Base-by-base conservation (phyloP, 257 asterid genomes). In the Nicotiana tabacum region DNA sequence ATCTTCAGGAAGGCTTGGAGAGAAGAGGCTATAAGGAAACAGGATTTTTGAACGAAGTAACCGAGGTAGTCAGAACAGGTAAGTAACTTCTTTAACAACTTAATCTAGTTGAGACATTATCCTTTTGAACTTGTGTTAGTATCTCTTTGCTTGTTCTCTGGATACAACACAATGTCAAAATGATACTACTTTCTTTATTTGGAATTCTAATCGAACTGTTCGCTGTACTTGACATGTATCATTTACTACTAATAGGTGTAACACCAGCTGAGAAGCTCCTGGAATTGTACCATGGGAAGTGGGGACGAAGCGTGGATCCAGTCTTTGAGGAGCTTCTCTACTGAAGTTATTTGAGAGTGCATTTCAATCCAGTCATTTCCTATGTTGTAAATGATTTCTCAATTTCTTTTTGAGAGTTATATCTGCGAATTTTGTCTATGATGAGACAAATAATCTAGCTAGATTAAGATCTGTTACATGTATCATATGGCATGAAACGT, bases 251-350 rank as follows among this genome's bases (percentile, higher is more conserved):
- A 16, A 30, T 65, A 94, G 99, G 99, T 78, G 88, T 93, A 74
- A 96, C 99, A 6, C 99, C 98, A 24, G 98, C 99, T 2, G 99
- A 94, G 86, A 94, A 89, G 89, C 97, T 96, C 82, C 93, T 96
- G 51, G 95, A 89, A 65, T 65, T 92, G 90, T 96, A 96, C 97
- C 88, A 94, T 81, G 98, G 93, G 82, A 93, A 94, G 85, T 96
- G 99, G 99, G 96, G 93, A 32, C 91, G 88, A 84, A 92, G 85
- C 10, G 93, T 93, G 12, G 97, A 96, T 83, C 97, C 98, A 33
- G 94, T 94, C 81, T 96, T 94, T 43, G 90, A 96, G 89, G 97
- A 94, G 91, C 90, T 94, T 83, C 96, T 94, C 66, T 96, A 94
- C 86, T 96, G 86, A 89, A 77, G 84, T 9, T 74, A 58, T 30